Base-by-base conservation (phyloP, 768 basidiomycete species). In the Phanerochaete sordida region DNA sequence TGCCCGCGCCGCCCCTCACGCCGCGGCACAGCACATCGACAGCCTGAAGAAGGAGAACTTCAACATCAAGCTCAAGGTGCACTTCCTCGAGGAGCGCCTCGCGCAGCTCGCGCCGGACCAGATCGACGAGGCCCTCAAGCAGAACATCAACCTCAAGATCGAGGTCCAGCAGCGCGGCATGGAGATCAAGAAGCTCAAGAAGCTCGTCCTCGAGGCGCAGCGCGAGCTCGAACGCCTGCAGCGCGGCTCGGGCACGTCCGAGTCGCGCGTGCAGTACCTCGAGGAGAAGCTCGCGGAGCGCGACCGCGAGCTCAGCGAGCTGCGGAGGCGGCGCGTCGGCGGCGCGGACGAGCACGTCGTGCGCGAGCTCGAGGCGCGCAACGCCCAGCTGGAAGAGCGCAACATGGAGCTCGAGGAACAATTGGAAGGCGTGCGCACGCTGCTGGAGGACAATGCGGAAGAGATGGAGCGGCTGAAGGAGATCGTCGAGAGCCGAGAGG, bases 31-130 rank as follows among this genome's bases (percentile, higher is more conserved):
- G 95, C 91, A 95, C 72, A 93, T 97, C 69, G 94, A 98, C 75
- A 87, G 86, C 62, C 84, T 95, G 68, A 95, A 96, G 77, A 97
- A 95, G 72, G 95, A 98, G 72, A 96, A 96, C 79, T 98, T 98
- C 73, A 90, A 88, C 68, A 87, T 99, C 70, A 97, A 98, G 73
- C 83, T 98, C 54, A 91, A 94, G 60, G 91, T 98, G 2, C 94
- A 97, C 70, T 96, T 97, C 71, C 83, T 97, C 45, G 93, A 98
- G 73, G 94, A 98, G 68, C 88, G 92, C 47, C 82, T 99, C 16
- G 89, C 90, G 1, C 86, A 92, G 66, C 85, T 95, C 50, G 90
- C 91, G 0, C 93, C 94, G 0, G 94, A 96, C 71, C 90, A 97
- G 68, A 90, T 95, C 71, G 91, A 97, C 68, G 89, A 90, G 4